Conservation (phyloP, 306 rosid species). For the Quercus robur region DNA sequence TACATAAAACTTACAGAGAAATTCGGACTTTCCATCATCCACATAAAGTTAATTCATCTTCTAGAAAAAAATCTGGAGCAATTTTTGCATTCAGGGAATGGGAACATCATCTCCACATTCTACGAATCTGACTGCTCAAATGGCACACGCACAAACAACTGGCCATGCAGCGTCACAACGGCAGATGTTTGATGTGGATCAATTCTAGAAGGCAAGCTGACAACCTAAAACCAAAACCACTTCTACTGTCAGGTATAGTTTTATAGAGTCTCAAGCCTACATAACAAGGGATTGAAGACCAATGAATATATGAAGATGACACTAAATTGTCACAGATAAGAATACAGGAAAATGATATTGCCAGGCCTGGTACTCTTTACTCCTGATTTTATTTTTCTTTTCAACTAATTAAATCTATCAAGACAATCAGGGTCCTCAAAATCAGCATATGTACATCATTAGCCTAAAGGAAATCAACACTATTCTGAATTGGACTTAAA, state of each 20-base stretch:
- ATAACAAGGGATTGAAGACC: neutral
- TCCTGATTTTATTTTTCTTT: neutral
- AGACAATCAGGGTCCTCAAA: neutral
- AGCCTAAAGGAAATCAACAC: neutral
- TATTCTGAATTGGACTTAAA: neutral
- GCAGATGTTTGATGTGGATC: constrained; percentile 98
- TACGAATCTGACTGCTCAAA: constrained; percentile 62
- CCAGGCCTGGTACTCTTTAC: neutral
- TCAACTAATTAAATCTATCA: neutral
- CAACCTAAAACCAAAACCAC: constrained; percentile 54
- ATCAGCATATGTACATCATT: neutral
- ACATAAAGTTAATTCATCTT: neutral
- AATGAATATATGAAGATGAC: neutral
- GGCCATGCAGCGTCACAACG: constrained; percentile 95
- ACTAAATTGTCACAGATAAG: neutral
- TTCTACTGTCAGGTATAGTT: neutral
- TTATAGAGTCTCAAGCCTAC: neutral
- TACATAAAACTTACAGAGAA: neutral
- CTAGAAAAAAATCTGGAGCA: neutral
- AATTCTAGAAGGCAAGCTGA: constrained; percentile 81
- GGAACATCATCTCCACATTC: neutral
- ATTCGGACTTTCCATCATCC: neutral
- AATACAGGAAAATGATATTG: neutral
- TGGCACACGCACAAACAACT: constrained; percentile 91
- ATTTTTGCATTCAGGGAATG: neutral